Evolutionary conservation across 2,329 filamentous ascomycete species (phyloP), one percentile per base, ranked within the genome.

Genomic region (Neonectria magnoliae): DNA sequence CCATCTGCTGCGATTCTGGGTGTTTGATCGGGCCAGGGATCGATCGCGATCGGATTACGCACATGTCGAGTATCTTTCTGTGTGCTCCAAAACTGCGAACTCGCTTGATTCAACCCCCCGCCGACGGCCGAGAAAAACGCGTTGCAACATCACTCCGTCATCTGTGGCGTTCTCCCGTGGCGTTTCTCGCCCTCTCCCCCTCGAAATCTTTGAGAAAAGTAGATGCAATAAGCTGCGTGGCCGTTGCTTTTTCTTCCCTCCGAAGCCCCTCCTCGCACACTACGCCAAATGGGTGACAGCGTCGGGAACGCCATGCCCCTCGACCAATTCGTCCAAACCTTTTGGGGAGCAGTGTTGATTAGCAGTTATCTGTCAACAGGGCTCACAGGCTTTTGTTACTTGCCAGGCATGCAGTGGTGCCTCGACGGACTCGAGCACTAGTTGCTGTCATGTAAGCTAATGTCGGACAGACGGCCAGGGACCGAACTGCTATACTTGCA

Each of bases 391-490:
- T 4, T 25, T 25, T 25, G 25, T 25, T 25, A 2, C 25, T 25
- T 25, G 16, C 38, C 38, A 31, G 27, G 25, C 47, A 5, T 50
- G 47, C 47, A 50, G 27, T 20, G n/a, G 27, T 31, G 27, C 11
- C 47, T 18, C 47, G 25, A 50, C 25, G 47, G 47, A 50, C 47
- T 50, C 47, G 47, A 50, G 27, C 25, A 50, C 47, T 50, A 50
- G n/a, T n/a, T 13, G 16, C 25, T 14, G 47, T 50, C 47, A 31
- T 50, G 47, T 41, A 5, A 25, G 6, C 25, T 25, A 25, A 41
- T 41, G 38, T 41, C n/a, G 16, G 38, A 41, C 38, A 41, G 16
- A 41, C 38, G 38, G 38, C 9, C 16, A n/a, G 16, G 38, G 9
- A 33, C 31, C 10, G 31, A 33, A 25, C 25, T 25, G 25, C 11